A percentile compares a stretch with the other conserved stretches of the same genome.
Conservation (phyloP, 345 rosid species). For the Dipteronia dyeriana region DNA sequence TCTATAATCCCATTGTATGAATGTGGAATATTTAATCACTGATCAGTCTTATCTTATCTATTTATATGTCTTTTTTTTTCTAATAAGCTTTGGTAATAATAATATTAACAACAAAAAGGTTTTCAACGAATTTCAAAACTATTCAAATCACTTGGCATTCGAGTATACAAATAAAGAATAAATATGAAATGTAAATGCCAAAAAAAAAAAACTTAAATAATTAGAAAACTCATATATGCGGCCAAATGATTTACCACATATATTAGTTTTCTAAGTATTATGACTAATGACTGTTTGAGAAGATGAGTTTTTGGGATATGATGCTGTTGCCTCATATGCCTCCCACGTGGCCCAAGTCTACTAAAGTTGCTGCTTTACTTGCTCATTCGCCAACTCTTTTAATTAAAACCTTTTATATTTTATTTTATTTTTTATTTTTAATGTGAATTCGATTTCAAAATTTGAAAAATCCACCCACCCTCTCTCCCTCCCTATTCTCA, state of each 20-base stretch:
- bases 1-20: no score
- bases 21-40: no score
- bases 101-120: no score
- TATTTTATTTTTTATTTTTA: no score
- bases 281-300: neutral
- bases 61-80: no score
- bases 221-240: neutral
- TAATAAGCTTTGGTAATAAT: no score
- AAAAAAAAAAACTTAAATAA: no score
- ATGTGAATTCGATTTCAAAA: conserved; percentile 37
- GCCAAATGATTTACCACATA: neutral
- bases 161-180: neutral
- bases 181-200: no score
- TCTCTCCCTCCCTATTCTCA: conserved; percentile 12
- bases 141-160: neutral
- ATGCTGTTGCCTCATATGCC: conserved; percentile 10
- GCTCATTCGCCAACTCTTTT: conserved; percentile 17
- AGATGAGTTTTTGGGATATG: conserved; percentile 30
- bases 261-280: no score
- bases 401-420: no score
- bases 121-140: no score
- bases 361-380: conserved; percentile 22
- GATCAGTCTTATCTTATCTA: no score
- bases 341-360: conserved; percentile 30
- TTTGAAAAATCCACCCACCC: conserved; percentile 35